Evolutionary conservation across 2,329 filamentous ascomycete genomes (phyloP).

Genomic region (Teratosphaeria viscida): DNA sequence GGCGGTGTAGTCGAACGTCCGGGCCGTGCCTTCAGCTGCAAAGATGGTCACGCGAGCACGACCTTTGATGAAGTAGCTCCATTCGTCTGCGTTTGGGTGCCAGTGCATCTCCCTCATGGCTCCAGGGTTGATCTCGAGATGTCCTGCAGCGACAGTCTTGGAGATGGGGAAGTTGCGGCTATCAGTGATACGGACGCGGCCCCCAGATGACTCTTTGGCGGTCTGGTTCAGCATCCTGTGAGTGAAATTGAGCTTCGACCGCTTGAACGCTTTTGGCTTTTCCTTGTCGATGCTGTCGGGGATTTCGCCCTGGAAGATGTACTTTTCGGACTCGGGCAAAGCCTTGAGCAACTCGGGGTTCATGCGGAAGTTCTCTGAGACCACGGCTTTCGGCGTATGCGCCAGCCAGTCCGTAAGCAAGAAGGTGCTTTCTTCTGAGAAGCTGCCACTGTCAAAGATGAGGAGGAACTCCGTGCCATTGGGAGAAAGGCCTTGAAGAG

Average conservation of each 20-base stretch:
- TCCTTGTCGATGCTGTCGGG: constrained; percentile 58
- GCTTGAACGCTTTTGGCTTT: constrained; percentile 52
- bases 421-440: constrained; percentile 59
- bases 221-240: constrained; percentile 62
- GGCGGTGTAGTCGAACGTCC: constrained; percentile 65
- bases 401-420: constrained; percentile 60
- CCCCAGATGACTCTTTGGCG: constrained; percentile 55
- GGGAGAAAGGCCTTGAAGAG: constrained; percentile 58
- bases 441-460: constrained; percentile 50
- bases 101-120: constrained; percentile 73
- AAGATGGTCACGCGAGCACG: constrained; percentile 66
- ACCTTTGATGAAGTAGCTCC: constrained; percentile 62
- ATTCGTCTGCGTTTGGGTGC: constrained; percentile 53
- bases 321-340: constrained; percentile 57
- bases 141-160: constrained; percentile 60
- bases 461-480: constrained; percentile 58
- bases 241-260: constrained; percentile 58
- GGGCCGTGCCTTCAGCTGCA: constrained; percentile 54
- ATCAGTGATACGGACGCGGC: constrained; percentile 63
- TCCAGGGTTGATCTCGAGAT: constrained; percentile 60
- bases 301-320: constrained; percentile 60
- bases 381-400: constrained; percentile 60
- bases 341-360: constrained; percentile 59
- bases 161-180: constrained; percentile 67
- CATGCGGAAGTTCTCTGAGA: constrained; percentile 66